phyloP scores from a whole-genome alignment of 2,329 filamentous ascomycete genomes.

The Diplodia sapinea region DNA sequence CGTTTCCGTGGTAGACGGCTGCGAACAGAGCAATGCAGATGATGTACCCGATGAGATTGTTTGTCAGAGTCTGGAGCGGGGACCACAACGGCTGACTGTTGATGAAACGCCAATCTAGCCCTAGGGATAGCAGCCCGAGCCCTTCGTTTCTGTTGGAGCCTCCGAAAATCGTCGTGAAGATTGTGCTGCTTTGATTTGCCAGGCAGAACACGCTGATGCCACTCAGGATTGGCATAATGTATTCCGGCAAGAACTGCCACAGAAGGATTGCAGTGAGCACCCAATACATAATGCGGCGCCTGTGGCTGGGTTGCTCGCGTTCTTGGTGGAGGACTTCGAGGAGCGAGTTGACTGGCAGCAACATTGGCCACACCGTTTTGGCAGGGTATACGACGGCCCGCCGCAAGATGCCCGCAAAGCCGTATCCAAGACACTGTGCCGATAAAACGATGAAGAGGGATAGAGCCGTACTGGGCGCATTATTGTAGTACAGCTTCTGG shows the following conservation, averaged over 20 bases:
- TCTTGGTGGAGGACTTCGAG: conserved; percentile 24
- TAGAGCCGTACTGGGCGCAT: not conserved
- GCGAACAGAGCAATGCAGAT: conserved; percentile 48
- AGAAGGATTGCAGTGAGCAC: conserved; percentile 36
- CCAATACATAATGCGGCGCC: conserved; percentile 40
- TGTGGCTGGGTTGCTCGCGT: conserved; percentile 26
- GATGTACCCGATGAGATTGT: conserved; percentile 46
- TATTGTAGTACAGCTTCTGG: conserved; percentile 32
- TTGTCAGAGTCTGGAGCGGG: conserved; percentile 35
- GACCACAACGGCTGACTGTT: conserved; percentile 45
- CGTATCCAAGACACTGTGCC: conserved; percentile 33
- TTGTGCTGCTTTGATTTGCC: conserved; percentile 41
- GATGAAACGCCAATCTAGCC: conserved; percentile 73
- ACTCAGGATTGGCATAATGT: conserved; percentile 22
- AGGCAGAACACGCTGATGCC: conserved; percentile 30
- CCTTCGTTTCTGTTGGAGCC: conserved; percentile 56
- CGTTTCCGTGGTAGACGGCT: conserved; percentile 52
- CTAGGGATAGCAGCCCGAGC: conserved; percentile 63
- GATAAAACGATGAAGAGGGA: conserved; percentile 32
- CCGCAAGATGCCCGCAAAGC: conserved; percentile 32
- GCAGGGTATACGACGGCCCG: conserved; percentile 32
- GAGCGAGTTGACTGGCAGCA: conserved; percentile 31
- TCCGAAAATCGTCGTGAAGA: conserved; percentile 59
- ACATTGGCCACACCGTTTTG: conserved; percentile 32
- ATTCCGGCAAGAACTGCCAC: conserved; percentile 33